phyloP scores from a whole-genome alignment of 495 filamentous ascomycete genomes.

The Aspergillus leporis region DNA sequence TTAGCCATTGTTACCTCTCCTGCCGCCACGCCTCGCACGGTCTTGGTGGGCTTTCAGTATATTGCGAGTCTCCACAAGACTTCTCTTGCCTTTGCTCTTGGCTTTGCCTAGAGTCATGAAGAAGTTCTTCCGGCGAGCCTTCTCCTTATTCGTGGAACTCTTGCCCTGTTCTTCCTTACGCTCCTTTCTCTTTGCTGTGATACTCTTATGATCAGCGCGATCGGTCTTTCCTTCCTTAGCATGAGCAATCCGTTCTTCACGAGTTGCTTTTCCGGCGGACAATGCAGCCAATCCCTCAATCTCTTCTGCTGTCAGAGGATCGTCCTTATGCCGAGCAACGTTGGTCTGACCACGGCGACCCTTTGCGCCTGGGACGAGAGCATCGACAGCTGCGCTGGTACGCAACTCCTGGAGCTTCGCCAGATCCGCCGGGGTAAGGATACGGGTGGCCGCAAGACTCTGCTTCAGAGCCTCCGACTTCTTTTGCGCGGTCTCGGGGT shows the following conservation, averaged over 20 bases:
- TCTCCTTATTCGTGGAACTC: constrained; percentile 97
- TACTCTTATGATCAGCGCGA: constrained; percentile 75
- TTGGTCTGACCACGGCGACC: constrained; percentile 43
- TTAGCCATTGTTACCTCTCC: constrained; percentile 64
- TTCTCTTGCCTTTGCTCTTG: constrained; percentile 87
- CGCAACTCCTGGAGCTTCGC: constrained; percentile 89
- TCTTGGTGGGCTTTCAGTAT: constrained; percentile 80
- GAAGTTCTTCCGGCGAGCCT: constrained; percentile 94
- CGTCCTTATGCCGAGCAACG: constrained; percentile 68
- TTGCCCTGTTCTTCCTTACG: constrained; percentile 86
- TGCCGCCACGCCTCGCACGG: constrained; percentile 79
- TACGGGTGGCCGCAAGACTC: constrained; percentile 78
- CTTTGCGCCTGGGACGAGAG: constrained; percentile 50
- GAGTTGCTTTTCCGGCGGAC: constrained; percentile 69
- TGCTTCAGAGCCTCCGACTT: constrained; percentile 48
- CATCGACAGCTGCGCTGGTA: constrained; percentile 66
- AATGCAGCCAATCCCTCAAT: constrained; percentile 74
- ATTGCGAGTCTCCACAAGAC: constrained; percentile 77
- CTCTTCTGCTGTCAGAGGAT: constrained; percentile 80
- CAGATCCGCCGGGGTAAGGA: constrained; percentile 89
- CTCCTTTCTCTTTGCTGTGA: constrained; percentile 75
- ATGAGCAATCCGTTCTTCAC: constrained; percentile 78
- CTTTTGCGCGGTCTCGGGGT: constrained; percentile 19
- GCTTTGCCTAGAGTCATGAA: constrained; percentile 97
- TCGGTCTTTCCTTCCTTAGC: constrained; percentile 74